phyloP scores from a whole-genome alignment of 2,329 filamentous ascomycete species.

The Talaromyces sp. region DNA sequence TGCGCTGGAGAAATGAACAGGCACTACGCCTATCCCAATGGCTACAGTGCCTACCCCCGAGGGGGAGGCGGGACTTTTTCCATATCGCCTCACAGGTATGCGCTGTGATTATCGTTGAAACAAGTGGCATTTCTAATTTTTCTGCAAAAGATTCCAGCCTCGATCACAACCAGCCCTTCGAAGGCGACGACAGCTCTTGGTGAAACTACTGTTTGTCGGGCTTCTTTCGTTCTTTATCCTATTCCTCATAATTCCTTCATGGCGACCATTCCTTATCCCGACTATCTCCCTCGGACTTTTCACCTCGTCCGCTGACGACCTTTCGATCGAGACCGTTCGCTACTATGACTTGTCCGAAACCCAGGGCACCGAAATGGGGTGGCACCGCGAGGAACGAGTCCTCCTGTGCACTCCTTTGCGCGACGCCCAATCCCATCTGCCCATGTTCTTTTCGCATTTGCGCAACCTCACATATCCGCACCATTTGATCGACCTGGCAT shows the following conservation, averaged over 20 bases:
- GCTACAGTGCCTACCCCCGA: conserved; percentile 62
- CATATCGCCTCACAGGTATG: conserved; percentile 82
- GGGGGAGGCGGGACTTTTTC: conserved; percentile 67
- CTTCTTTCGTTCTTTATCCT: conserved; percentile 55
- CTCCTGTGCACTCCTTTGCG: conserved; percentile 88
- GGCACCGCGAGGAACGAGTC: conserved; percentile 94
- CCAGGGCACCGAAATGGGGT: conserved; percentile 83
- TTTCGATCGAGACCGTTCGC: conserved; percentile 87
- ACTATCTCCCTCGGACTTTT: conserved; percentile 64
- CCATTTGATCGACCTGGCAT: conserved; percentile 90
- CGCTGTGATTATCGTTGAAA: neutral
- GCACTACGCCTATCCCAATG: conserved; percentile 80
- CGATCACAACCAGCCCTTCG: conserved; percentile 68
- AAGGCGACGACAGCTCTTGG: conserved; percentile 65
- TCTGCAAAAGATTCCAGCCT: conserved; percentile 66
- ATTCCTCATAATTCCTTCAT: conserved; percentile 70
- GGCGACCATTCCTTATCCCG: conserved; percentile 57
- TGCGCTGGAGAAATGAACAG: conserved; percentile 66
- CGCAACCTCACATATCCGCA: conserved; percentile 96
- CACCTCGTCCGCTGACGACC: conserved; percentile 55
- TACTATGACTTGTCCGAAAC: conserved; percentile 95
- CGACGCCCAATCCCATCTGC: conserved; percentile 84
- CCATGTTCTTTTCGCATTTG: conserved; percentile 98
- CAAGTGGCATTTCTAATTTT: neutral
- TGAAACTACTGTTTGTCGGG: conserved; percentile 57